Base-by-base conservation (phyloP, 2,329 filamentous ascomycete species). In the Ceratocystis eucalypticola region DNA sequence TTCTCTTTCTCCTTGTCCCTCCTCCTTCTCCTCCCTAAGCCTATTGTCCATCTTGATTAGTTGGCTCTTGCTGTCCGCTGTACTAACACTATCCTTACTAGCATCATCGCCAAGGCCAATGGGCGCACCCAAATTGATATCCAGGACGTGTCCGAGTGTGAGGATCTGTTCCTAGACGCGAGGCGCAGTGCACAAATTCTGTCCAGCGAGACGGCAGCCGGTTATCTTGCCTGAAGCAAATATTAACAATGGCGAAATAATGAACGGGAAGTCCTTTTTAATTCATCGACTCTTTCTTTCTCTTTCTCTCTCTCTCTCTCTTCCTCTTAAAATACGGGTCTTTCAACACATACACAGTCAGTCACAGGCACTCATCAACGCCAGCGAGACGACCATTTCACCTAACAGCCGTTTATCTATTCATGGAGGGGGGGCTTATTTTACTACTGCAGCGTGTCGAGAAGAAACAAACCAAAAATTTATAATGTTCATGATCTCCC, bases 41-140 rank as follows among this genome's bases (percentile, higher is more conserved):
- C 41, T 15, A 30, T 7, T 48, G 28, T 15, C 33, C n/a, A 22
- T 33, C 25, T 64, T 20, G 20, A n/a, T n/a, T 65, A 55, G 50
- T 20, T 48, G 33, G 48, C 30, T 30, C 30, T 6, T 7, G 6
- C 6, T 30, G 6, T 30, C 6, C 30, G 30, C 20, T 64, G 61
- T 41, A 66, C 55, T 62, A 61, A 67, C 61, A 44, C 28, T n/a
- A 20, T 28, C 61, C 20, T 62, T 66, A 69, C 73, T 70, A 87
- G 89, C 76, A 96, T 97, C 76, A 82, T 97, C 72, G 91, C 93
- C 68, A 88, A 89, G 74, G 89, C 94, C 73, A 89, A 88, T 74
- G 88, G 88, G 68, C 85, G 86, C 72, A 82, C 80, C 69, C 86
- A 89, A 73, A 91, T 93, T 72, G 88, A 91, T 72, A 78, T 89